Conservation (phyloP, 2,329 filamentous ascomycete species). For the Immersiporthe knoxdaviesiana region DNA sequence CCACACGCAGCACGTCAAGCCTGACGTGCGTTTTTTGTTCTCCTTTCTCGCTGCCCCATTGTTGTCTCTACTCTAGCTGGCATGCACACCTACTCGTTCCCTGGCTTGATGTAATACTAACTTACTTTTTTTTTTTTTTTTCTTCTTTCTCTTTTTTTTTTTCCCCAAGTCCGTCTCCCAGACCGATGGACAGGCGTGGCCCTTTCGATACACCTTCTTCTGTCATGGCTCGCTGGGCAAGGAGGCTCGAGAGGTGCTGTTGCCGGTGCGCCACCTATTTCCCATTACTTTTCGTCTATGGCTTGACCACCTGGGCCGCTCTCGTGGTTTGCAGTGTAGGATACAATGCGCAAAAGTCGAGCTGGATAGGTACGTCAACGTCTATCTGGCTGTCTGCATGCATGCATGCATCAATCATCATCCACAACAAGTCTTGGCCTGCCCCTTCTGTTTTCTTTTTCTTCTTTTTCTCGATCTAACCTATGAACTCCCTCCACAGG, state of each 20-base stretch:
- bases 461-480: slow-evolving; percentile 16
- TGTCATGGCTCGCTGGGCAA: slow-evolving; percentile 64
- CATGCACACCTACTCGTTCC: neutral
- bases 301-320: slow-evolving; percentile 89
- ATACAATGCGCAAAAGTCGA: slow-evolving; percentile 53
- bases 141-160: too few relatives aligned
- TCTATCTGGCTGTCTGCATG: neutral
- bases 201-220: slow-evolving; percentile 41
- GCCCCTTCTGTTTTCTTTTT: too few relatives aligned
- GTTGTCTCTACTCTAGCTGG: neutral
- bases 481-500: slow-evolving; percentile 45
- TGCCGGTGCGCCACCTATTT: slow-evolving; percentile 80
- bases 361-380: slow-evolving; percentile 58
- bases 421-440: neutral
- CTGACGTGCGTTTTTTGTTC: too few relatives aligned
- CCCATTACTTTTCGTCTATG: slow-evolving; percentile 87
- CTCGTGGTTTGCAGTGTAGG: slow-evolving; percentile 83
- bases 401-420: neutral
- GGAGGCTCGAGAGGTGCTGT: slow-evolving; percentile 79
- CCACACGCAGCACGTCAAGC: neutral
- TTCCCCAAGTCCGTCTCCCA: slow-evolving; percentile 7
- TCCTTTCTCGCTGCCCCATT: neutral
- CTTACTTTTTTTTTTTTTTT: too few relatives aligned
- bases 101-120: slow-evolving; percentile 14
- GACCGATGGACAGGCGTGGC: slow-evolving; percentile 29